Evolutionary conservation across 805 yeast genomes (phyloP), one percentile per base, ranked within the genome.

Genomic region (Ogataea methylovora): DNA sequence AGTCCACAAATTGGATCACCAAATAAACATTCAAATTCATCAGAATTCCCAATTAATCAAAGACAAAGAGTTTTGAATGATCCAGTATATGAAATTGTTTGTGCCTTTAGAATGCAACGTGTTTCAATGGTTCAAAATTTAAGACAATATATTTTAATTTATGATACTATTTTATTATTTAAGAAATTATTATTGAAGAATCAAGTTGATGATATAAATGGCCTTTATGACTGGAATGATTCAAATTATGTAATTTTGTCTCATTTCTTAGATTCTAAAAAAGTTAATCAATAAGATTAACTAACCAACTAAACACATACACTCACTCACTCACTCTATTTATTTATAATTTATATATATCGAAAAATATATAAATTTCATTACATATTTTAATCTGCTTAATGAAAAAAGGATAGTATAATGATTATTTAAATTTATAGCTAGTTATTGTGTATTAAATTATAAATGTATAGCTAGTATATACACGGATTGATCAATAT

Each of bases 41-140:
- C n/a, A n/a, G n/a, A n/a, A n/a, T n/a, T n/a, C n/a, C n/a, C n/a
- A n/a, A n/a, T n/a, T n/a, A n/a, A n/a, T n/a, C n/a, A n/a, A n/a
- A n/a, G n/a, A n/a, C n/a, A n/a, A n/a, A n/a, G n/a, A n/a, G n/a
- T n/a, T n/a, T n/a, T 11, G 25, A 41, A 41, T 9, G 73, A 72
- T 42, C 65, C 73, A n/a, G 59, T 73, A 4, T 69, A 61, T 38
- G 57, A 54, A 6, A 54, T 68, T 14, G 75, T 73, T 21, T 64
- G 71, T 36, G 55, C 58, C 32, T 65, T 72, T 35, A 56, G 80
- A 38, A 56, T 63, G 31, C 77, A 72, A 48, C 51, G 80, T 27
- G 66, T 74, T 14, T 69, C 74, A 23, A 73, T 74, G 77, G 79
- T 74, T 16, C 79, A 73, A 45, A 74, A 70, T 32, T 52, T 73